Conservation (phyloP, 1,139 yeast species). For the Pneumocystis murina region DNA sequence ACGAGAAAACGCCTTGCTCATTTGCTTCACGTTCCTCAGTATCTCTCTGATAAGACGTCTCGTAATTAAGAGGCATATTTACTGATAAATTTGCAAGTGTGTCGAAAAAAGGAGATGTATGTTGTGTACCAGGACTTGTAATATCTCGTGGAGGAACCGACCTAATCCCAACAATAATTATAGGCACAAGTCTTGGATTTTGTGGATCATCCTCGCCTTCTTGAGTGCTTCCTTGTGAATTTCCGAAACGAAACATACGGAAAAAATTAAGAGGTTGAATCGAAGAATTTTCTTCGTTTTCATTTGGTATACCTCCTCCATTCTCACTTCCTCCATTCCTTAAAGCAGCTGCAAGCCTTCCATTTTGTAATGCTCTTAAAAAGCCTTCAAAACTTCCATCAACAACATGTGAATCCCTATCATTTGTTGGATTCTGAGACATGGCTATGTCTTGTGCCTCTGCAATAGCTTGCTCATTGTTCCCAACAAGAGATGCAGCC, state of each 20-base stretch:
- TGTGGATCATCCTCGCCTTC: slow-evolving; percentile 12
- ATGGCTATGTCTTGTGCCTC: slow-evolving; percentile 10
- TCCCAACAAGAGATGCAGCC: slow-evolving; percentile 29
- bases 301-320: slow-evolving; percentile 1
- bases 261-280: slow-evolving; percentile 30
- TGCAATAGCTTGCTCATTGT: slow-evolving; percentile 15
- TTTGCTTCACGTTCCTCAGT: neutral
- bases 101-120: slow-evolving; percentile 8
- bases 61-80: neutral
- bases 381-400: slow-evolving; percentile 30
- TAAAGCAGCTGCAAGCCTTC: slow-evolving; percentile 28
- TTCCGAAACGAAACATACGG: slow-evolving; percentile 40
- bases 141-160: slow-evolving; percentile 22
- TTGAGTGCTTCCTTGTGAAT: slow-evolving; percentile 14
- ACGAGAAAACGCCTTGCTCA: neutral
- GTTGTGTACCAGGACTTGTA: neutral
- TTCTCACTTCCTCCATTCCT: slow-evolving; percentile 15
- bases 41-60: neutral
- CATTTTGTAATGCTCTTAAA: slow-evolving; percentile 28
- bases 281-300: neutral
- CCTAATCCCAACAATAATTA: slow-evolving; percentile 43
- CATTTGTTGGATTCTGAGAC: slow-evolving; percentile 4
- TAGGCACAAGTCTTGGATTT: slow-evolving; percentile 32
- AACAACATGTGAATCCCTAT: slow-evolving; percentile 6
- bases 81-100: slow-evolving; percentile 3